These are phyloP conservation scores for Globisporangium viniferum DNA, from an alignment of 352 stramenopile genomes.

Conservation along the genomic window DNA sequence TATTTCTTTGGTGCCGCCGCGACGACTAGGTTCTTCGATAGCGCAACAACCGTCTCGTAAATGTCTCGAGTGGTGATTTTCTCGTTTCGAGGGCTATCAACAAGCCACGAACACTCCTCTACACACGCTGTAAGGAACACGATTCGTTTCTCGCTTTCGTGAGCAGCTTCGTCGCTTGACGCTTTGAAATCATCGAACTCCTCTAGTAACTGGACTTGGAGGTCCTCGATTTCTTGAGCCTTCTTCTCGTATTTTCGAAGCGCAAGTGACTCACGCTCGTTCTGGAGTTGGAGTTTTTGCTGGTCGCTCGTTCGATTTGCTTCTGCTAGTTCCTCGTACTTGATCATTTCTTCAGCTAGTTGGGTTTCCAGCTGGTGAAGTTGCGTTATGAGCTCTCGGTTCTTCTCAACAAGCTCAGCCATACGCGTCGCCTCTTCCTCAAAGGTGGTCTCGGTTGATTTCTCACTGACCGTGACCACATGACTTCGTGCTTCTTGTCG, in stretches of 20 bases:
- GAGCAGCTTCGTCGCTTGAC: conserved; percentile 17
- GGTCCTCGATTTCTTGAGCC: conserved; percentile 5
- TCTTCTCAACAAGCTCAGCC: neutral
- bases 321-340: conserved; percentile 1
- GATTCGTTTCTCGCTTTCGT: conserved; percentile 40
- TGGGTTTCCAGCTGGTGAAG: neutral
- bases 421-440: neutral
- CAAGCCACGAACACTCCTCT: conserved; percentile 32
- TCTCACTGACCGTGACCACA: conserved; percentile 3
- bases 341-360: conserved; percentile 12
- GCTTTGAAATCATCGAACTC: conserved; percentile 38
- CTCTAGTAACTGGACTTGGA: conserved; percentile 20
- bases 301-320: neutral
- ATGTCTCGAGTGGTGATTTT: conserved; percentile 31
- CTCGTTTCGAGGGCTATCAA: conserved; percentile 18
- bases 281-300: neutral
- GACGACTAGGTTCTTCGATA: conserved; percentile 20
- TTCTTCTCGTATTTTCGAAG: conserved; percentile 10
- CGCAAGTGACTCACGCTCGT: neutral
- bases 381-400: neutral
- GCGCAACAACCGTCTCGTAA: conserved; percentile 34
- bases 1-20: neutral
- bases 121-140: conserved; percentile 43
- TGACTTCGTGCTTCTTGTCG: neutral
- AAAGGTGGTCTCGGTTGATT: neutral